These are phyloP conservation scores for Aspergillus sclerotialis DNA, from an alignment of 2,329 filamentous ascomycete genomes.

Conservation along the genomic window DNA sequence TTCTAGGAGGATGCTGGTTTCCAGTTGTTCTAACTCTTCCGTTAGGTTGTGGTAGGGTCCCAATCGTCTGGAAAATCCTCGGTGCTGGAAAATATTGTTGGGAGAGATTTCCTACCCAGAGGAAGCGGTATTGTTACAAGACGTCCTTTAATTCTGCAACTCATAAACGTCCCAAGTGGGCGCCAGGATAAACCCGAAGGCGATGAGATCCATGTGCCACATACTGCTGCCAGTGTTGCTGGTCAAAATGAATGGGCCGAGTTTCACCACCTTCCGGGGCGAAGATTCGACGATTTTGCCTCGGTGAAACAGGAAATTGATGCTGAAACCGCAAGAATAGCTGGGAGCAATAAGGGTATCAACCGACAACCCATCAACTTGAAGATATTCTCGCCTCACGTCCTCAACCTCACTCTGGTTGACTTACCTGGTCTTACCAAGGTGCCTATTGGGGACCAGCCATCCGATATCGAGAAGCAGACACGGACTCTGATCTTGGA, in stretches of 20 bases:
- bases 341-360: conserved; percentile 96
- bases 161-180: conserved; percentile 86
- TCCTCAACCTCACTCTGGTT: conserved; percentile 91
- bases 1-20: no score
- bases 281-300: conserved; percentile 82
- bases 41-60: conserved; percentile 90
- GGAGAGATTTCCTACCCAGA: conserved; percentile 90
- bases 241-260: conserved; percentile 76
- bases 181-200: conserved; percentile 61
- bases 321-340: conserved; percentile 89
- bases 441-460: conserved; percentile 96
- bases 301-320: conserved; percentile 96
- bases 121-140: conserved; percentile 95
- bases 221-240: conserved; percentile 67
- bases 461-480: conserved; percentile 96
- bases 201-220: conserved; percentile 61
- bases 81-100: conserved; percentile 97
- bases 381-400: conserved; percentile 95
- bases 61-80: conserved; percentile 98
- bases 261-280: conserved; percentile 88
- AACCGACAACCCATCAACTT: conserved; percentile 96
- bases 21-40: conserved; percentile 17
- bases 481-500: conserved; percentile 93
- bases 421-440: conserved; percentile 95
- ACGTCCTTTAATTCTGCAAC: conserved; percentile 87